A percentile compares a stretch with the other conserved stretches of the same genome.
These are phyloP conservation scores for Claviceps purpurea DNA, from an alignment of 2,329 filamentous ascomycete species.

Conservation along the genomic window DNA sequence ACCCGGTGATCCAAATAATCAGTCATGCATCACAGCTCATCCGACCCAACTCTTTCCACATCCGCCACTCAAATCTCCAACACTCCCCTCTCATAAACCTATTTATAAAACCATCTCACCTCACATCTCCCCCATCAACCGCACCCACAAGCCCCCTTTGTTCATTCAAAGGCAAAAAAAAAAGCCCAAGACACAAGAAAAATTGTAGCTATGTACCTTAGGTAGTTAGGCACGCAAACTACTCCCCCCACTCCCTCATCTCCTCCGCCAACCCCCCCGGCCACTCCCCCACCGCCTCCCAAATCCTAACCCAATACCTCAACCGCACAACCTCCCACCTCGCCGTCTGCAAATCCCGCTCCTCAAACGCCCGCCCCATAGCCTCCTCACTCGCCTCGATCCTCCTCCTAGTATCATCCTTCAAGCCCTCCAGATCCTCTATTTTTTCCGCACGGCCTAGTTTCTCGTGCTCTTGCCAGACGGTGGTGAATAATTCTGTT, in stretches of 20 bases:
- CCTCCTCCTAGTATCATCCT: constrained; percentile 52
- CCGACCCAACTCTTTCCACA: too few species aligned
- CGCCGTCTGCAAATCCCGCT: constrained; percentile 52
- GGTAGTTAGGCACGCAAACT: background rate
- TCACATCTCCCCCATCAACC: too few species aligned
- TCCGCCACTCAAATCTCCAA: too few species aligned
- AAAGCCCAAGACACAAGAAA: too few species aligned
- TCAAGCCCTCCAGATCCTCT: constrained; percentile 45
- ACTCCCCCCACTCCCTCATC: background rate
- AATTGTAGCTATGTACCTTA: background rate
- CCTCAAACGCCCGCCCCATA: constrained; percentile 51
- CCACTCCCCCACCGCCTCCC: constrained; percentile 70
- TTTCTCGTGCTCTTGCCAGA: constrained; percentile 65
- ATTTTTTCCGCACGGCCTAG: constrained; percentile 29
- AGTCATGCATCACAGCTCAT: too few species aligned
- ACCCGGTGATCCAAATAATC: too few species aligned
- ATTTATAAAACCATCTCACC: too few species aligned
- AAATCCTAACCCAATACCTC: constrained; percentile 84
- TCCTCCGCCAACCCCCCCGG: constrained; percentile 56
- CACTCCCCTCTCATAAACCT: too few species aligned
- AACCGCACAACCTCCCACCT: constrained; percentile 61
- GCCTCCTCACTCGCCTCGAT: constrained; percentile 48
- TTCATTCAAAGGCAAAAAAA: too few species aligned
- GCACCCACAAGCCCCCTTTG: too few species aligned
- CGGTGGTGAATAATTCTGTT: constrained; percentile 61